These are phyloP conservation scores for Tetrapisispora namnaoensis DNA, from an alignment of 805 yeast species.

Conservation along the genomic window DNA sequence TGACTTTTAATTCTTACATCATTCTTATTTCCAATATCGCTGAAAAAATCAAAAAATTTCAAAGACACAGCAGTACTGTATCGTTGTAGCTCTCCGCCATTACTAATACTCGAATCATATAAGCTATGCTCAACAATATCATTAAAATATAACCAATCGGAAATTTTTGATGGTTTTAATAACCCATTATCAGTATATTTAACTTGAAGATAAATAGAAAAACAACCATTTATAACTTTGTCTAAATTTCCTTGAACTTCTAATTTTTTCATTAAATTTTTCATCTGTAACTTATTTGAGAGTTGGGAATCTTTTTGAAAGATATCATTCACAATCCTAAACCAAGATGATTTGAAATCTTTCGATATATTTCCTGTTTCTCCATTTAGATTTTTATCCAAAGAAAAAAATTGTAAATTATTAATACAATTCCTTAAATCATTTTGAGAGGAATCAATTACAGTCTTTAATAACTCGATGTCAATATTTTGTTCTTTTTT, in stretches of 20 bases:
- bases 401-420: constrained; percentile 54
- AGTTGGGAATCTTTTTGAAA: constrained; percentile 44
- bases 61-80: constrained; percentile 51
- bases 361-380: constrained; percentile 27
- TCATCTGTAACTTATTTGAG: constrained; percentile 40
- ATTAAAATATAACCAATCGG: constrained; percentile 70
- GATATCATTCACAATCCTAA: constrained; percentile 46
- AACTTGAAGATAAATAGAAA: constrained; percentile 50
- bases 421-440: constrained; percentile 84
- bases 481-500: neutral
- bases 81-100: constrained; percentile 38
- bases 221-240: constrained; percentile 62
- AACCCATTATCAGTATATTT: constrained; percentile 58
- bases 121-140: constrained; percentile 42
- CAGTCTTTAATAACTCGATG: constrained; percentile 40
- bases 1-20: constrained; percentile 24
- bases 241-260: constrained; percentile 45
- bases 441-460: constrained; percentile 63
- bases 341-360: constrained; percentile 63
- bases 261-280: constrained; percentile 37
- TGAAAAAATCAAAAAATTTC: constrained; percentile 55
- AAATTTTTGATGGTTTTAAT: constrained; percentile 45
- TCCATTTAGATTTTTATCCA: constrained; percentile 1
- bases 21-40: constrained; percentile 42
- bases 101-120: constrained; percentile 23